A percentile compares a stretch with the other conserved stretches of the same genome.
phyloP scores from a whole-genome alignment of 163 green algal species.

The Scenedesmus sp. region DNA sequence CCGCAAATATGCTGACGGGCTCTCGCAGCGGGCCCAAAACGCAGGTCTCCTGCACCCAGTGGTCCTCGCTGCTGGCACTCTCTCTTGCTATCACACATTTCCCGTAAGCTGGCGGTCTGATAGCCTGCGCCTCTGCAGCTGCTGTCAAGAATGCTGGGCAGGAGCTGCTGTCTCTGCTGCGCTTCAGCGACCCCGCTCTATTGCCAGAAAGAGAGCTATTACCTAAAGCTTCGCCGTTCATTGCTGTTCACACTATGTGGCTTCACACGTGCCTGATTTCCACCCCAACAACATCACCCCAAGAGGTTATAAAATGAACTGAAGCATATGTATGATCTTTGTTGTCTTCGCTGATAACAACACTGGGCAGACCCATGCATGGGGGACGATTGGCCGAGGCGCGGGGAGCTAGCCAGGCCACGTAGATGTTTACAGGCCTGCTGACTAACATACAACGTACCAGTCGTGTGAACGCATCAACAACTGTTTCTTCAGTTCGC shows the following conservation, averaged over 20 bases:
- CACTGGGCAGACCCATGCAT: not conserved
- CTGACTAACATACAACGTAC: not conserved
- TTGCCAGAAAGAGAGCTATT: not conserved
- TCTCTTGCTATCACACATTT: constrained; percentile 1
- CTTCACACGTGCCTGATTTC: not conserved
- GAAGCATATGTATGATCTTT: not conserved
- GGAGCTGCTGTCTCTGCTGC: constrained; percentile 1
- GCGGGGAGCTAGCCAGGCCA: not conserved
- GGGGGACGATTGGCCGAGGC: not conserved
- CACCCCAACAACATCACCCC: not conserved
- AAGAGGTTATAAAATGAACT: not conserved
- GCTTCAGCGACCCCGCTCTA: constrained; percentile 1
- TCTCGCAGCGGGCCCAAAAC: not conserved
- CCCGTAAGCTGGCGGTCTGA: constrained; percentile 3
- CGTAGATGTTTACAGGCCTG: not conserved
- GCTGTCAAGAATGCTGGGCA: not conserved
- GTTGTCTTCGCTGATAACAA: too few relatives aligned
- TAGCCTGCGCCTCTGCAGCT: constrained; percentile 1
- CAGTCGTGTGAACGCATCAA: too few relatives aligned
- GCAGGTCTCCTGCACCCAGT: constrained; percentile 11
- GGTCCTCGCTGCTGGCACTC: not conserved
- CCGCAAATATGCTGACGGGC: constrained; percentile 76
- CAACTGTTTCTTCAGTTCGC: not conserved
- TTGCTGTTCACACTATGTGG: not conserved
- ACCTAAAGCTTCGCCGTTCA: not conserved